Evolutionary conservation across 202 grass and related monocot genomes (phyloP).

Genomic region (Digitaria exilis): DNA sequence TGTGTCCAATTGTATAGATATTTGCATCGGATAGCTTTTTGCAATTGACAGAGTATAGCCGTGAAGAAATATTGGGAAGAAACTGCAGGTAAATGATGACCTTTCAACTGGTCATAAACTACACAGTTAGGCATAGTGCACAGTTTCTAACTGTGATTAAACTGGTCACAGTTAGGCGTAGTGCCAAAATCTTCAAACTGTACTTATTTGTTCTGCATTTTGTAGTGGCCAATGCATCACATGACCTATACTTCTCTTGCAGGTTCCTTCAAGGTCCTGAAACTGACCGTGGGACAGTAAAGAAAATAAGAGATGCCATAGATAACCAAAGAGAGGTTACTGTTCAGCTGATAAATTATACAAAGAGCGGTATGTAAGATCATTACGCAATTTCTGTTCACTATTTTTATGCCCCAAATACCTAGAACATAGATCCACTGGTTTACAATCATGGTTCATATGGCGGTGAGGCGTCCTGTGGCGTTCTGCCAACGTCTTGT

Average conservation of each 20-base stretch:
- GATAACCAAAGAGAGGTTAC: constrained; percentile 89
- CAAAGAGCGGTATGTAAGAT: constrained; percentile 53
- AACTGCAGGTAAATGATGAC: constrained; percentile 75
- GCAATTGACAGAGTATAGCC: constrained; percentile 83
- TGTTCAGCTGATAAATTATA: constrained; percentile 96
- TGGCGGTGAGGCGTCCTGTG: no score
- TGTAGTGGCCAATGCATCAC: constrained; percentile 24
- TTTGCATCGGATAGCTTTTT: constrained; percentile 96
- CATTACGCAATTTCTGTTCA: neutral
- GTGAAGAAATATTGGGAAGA: constrained; percentile 96
- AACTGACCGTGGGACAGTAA: constrained; percentile 71
- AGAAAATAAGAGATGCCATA: constrained; percentile 92
- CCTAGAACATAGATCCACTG: neutral
- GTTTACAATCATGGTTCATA: no score
- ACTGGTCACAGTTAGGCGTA: neutral
- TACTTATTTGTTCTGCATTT: neutral
- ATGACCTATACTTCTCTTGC: constrained; percentile 32
- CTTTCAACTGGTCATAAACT: constrained; percentile 44
- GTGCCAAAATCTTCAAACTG: constrained; percentile 24
- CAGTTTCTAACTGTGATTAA: no score
- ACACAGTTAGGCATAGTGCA: no score
- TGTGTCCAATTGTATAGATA: constrained; percentile 43
- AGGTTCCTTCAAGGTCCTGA: constrained; percentile 95
- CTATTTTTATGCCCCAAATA: neutral
- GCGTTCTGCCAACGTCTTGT: no score